Percentiles rank a stretch among this genome's conserved stretches.
These are phyloP conservation scores for Coemansia sp. DNA, from an alignment of 192 early-diverging fungal species.

Conservation along the genomic window DNA sequence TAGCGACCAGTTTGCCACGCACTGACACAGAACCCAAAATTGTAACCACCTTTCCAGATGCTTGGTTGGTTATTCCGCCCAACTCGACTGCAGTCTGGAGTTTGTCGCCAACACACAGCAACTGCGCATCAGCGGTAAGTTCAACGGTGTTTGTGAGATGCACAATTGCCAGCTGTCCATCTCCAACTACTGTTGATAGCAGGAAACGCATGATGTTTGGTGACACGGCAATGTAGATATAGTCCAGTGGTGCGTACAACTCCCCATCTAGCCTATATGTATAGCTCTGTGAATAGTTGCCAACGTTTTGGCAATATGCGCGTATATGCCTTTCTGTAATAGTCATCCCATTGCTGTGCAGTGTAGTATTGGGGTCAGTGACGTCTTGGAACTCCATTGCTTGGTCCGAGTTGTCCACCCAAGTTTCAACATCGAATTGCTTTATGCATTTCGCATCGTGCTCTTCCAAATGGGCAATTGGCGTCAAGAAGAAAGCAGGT, in stretches of 20 bases:
- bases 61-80: conserved; percentile 73
- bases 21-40: not conserved
- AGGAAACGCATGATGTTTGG: conserved; percentile 76
- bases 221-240: conserved; percentile 79
- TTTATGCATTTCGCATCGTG: not conserved
- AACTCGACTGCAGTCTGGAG: conserved; percentile 71
- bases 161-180: conserved; percentile 80
- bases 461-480: conserved; percentile 15
- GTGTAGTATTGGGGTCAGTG: not conserved
- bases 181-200: conserved; percentile 79
- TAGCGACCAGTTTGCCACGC: not conserved
- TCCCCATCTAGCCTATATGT: conserved; percentile 27
- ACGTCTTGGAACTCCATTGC: conserved; percentile 11
- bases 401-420: conserved; percentile 17
- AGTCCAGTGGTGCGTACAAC: conserved; percentile 81
- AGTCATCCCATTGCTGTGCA: not conserved
- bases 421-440: conserved; percentile 4
- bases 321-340: conserved; percentile 11
- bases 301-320: conserved; percentile 26
- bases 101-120: conserved; percentile 68
- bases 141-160: conserved; percentile 84
- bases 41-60: conserved; percentile 76
- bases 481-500: conserved; percentile 10
- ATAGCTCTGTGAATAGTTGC: too few species aligned
- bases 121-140: conserved; percentile 60